These are phyloP conservation scores for Clonostachys rosea DNA, from an alignment of 2,329 filamentous ascomycete species.

Conservation along the genomic window DNA sequence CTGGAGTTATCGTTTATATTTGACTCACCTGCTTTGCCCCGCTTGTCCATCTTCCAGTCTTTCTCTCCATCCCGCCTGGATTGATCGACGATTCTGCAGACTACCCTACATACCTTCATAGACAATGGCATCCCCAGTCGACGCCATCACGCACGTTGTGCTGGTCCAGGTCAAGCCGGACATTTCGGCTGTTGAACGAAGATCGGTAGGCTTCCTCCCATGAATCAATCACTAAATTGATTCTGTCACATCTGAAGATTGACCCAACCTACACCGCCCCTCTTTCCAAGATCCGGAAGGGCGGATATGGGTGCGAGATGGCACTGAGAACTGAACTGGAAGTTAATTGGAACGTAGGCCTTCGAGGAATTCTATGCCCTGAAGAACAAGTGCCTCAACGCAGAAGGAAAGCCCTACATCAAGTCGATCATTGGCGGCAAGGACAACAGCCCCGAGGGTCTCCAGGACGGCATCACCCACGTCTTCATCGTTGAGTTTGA, in stretches of 20 bases:
- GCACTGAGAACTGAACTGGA: background rate
- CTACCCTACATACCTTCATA: background rate
- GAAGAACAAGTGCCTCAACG: constrained; percentile 1
- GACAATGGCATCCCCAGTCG: background rate
- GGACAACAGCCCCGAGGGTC: constrained; percentile 54
- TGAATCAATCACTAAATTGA: background rate
- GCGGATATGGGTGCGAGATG: too few species aligned
- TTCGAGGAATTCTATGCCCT: background rate
- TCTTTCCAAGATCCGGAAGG: too few species aligned
- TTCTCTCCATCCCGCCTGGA: too few species aligned
- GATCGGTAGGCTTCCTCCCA: background rate
- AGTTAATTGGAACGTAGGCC: background rate
- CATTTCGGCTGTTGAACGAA: constrained; percentile 1
- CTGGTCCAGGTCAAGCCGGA: constrained; percentile 11
- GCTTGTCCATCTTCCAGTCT: too few species aligned
- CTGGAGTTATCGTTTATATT: too few species aligned
- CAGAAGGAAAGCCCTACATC: constrained; percentile 42
- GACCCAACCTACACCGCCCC: too few species aligned
- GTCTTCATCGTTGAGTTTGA: constrained; percentile 64
- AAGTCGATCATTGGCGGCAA: constrained; percentile 49
- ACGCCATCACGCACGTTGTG: constrained; percentile 10
- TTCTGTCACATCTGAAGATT: too few species aligned
- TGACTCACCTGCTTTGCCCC: too few species aligned
- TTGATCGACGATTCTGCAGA: too few species aligned
- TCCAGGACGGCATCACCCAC: constrained; percentile 57